These are phyloP conservation scores for Helianthus tuberosus DNA, from an alignment of 129 eudicot genomes.

Conservation along the genomic window DNA sequence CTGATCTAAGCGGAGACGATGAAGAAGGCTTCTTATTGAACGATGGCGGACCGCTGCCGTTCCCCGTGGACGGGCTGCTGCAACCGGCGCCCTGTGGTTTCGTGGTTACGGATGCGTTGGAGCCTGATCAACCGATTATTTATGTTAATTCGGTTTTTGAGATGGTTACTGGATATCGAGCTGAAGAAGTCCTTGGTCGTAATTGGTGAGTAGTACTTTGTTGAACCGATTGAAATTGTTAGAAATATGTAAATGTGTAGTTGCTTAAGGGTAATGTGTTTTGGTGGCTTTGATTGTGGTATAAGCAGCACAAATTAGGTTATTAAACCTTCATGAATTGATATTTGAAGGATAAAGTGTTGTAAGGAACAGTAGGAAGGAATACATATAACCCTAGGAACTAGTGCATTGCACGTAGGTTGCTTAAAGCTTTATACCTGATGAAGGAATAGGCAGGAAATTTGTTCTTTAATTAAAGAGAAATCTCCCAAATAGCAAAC, in stretches of 20 bases:
- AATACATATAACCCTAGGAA: too few relatives aligned
- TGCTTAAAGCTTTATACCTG: too few relatives aligned
- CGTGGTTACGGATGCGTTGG: constrained; percentile 91
- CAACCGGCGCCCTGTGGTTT: constrained; percentile 88
- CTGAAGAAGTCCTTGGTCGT: constrained; percentile 60
- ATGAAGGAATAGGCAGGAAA: too few relatives aligned
- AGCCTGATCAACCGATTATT: constrained; percentile 81
- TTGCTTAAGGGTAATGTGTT: not conserved
- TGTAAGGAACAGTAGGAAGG: too few relatives aligned
- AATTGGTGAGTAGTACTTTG: constrained; percentile 40
- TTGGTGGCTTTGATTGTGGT: too few relatives aligned
- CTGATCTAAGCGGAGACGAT: constrained; percentile 57
- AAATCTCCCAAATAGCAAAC: too few relatives aligned
- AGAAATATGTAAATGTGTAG: not conserved
- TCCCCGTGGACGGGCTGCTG: constrained; percentile 57
- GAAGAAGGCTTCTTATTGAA: constrained; percentile 56
- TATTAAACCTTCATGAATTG: too few relatives aligned
- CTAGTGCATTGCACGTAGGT: too few relatives aligned
- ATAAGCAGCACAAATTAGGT: too few relatives aligned
- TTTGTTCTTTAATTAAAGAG: too few relatives aligned
- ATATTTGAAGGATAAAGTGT: too few relatives aligned
- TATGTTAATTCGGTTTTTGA: constrained; percentile 72
- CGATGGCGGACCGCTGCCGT: constrained; percentile 65
- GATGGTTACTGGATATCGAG: constrained; percentile 69
- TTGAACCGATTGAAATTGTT: not conserved